These are phyloP conservation scores for Mortierella sp. DNA, from an alignment of 371 early-diverging fungal genomes.

Conservation along the genomic window DNA sequence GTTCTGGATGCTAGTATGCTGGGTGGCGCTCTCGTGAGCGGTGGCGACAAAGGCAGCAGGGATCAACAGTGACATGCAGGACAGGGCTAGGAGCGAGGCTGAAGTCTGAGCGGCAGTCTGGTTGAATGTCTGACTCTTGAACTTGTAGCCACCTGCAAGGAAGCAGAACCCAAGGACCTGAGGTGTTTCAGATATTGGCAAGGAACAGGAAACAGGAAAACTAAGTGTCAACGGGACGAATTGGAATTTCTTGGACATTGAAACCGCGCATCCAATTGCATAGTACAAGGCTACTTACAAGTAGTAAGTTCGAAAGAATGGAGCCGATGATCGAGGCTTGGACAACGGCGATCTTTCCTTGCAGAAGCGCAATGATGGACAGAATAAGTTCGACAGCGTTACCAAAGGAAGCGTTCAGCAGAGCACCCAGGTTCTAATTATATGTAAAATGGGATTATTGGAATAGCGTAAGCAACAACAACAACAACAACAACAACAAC, in stretches of 20 bases:
- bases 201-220: neutral
- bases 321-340: slow-evolving; percentile 91
- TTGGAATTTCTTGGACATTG: neutral
- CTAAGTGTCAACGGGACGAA: neutral
- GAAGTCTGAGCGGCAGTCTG: slow-evolving; percentile 84
- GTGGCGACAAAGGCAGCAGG: slow-evolving; percentile 86
- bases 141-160: slow-evolving; percentile 80
- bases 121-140: slow-evolving; percentile 81
- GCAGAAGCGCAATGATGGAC: slow-evolving; percentile 83
- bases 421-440: slow-evolving; percentile 78
- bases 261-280: neutral
- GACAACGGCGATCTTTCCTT: slow-evolving; percentile 81
- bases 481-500: neutral
- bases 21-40: slow-evolving; percentile 55
- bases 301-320: slow-evolving; percentile 87
- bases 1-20: slow-evolving; percentile 61
- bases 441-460: neutral
- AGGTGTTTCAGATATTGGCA: slow-evolving; percentile 24
- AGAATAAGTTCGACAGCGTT: slow-evolving; percentile 88
- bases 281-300: slow-evolving; percentile 58
- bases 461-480: neutral
- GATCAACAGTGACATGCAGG: slow-evolving; percentile 81
- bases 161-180: slow-evolving; percentile 82
- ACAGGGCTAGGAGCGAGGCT: slow-evolving; percentile 80
- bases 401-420: slow-evolving; percentile 89